Evolutionary conservation across 192 early-diverging fungal genomes (phyloP).

Genomic region (Podila verticillata): DNA sequence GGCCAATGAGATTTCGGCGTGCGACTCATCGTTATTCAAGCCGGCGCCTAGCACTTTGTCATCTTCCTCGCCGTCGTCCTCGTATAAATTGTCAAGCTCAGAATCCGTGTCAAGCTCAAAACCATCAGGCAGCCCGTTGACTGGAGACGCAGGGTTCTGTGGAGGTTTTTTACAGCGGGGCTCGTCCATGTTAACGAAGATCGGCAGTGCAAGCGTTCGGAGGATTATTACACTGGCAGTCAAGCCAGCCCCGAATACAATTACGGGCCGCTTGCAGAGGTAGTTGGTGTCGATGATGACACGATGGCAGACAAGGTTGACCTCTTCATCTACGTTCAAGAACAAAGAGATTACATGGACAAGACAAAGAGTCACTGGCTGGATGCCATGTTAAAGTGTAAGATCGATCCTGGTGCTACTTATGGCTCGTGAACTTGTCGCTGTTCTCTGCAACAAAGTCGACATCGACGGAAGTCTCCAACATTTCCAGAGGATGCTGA

Average conservation of each 20-base stretch:
- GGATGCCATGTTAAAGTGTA: neutral
- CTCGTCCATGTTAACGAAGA: neutral
- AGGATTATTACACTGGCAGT: neutral
- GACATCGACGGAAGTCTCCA: neutral
- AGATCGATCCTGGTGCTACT: neutral
- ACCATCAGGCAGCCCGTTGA: neutral
- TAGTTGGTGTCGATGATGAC: neutral
- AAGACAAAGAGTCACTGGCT: neutral
- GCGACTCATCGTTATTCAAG: neutral
- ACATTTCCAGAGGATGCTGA: neutral
- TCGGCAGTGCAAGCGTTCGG: neutral
- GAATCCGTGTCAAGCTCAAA: neutral
- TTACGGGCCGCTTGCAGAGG: conserved; percentile 1
- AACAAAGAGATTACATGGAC: neutral
- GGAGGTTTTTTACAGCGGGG: neutral
- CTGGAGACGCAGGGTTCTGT: neutral
- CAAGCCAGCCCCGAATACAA: conserved; percentile 4
- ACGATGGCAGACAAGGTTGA: neutral
- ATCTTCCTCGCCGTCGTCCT: neutral
- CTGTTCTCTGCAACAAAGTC: conserved; percentile 4
- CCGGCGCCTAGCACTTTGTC: neutral
- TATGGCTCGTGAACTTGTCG: neutral
- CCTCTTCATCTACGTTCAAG: conserved; percentile 4
- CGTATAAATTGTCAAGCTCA: neutral
- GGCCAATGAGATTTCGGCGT: neutral